phyloP scores from a whole-genome alignment of 768 basidiomycete species.

The Melanogaster broomeanus region DNA sequence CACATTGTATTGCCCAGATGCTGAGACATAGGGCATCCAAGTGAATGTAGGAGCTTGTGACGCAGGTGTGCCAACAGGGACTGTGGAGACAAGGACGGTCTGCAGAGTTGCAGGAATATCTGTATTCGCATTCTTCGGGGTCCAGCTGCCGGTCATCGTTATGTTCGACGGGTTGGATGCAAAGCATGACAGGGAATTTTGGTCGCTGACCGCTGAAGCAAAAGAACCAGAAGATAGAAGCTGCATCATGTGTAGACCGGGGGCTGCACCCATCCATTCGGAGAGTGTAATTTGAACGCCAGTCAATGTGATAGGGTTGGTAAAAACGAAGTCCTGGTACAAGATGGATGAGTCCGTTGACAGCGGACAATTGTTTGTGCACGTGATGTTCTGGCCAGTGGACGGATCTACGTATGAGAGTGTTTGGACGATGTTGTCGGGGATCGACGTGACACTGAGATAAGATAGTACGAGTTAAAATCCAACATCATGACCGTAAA shows the following conservation, averaged over 20 bases:
- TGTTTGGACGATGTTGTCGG: constrained; percentile 80
- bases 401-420: constrained; percentile 78
- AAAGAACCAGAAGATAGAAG: constrained; percentile 91
- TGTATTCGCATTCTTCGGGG: constrained; percentile 60
- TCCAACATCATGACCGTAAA: constrained; percentile 2
- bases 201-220: constrained; percentile 64
- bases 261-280: constrained; percentile 68
- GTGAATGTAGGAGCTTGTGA: constrained; percentile 76
- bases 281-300: constrained; percentile 87
- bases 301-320: constrained; percentile 63
- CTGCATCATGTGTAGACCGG: constrained; percentile 90
- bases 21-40: constrained; percentile 91
- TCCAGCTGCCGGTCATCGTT: constrained; percentile 72
- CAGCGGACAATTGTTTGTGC: constrained; percentile 78
- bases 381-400: constrained; percentile 75
- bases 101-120: constrained; percentile 80
- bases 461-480: constrained; percentile 14
- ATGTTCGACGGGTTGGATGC: constrained; percentile 74
- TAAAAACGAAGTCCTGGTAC: constrained; percentile 95
- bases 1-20: constrained; percentile 82
- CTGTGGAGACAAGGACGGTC: constrained; percentile 66
- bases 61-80: constrained; percentile 63
- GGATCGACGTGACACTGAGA: constrained; percentile 79
- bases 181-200: constrained; percentile 74
- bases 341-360: constrained; percentile 71